phyloP scores from a whole-genome alignment of 2,329 filamentous ascomycete species.

The Pseudogymnoascus sp. region DNA sequence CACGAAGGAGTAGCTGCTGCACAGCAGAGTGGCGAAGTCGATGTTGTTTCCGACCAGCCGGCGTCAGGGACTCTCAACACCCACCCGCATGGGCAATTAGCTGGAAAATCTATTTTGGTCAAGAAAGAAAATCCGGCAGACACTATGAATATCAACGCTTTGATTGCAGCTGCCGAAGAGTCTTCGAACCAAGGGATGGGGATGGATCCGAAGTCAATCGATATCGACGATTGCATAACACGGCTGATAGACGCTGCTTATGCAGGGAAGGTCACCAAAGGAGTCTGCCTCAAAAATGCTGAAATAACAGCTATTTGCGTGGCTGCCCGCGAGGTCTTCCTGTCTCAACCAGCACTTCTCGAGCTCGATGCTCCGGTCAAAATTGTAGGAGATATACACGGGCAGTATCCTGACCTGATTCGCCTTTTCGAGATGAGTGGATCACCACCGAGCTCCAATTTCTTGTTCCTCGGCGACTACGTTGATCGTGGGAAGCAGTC shows the following conservation, averaged over 20 bases:
- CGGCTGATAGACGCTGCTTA: constrained; percentile 90
- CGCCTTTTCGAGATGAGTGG: constrained; percentile 98
- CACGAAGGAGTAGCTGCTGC: constrained; percentile 66
- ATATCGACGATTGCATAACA: constrained; percentile 95
- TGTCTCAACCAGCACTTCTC: constrained; percentile 83
- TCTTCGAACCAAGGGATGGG: constrained; percentile 53
- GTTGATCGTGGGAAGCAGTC: constrained; percentile 95
- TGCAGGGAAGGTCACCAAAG: constrained; percentile 93
- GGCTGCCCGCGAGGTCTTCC: constrained; percentile 76
- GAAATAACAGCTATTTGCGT: constrained; percentile 92
- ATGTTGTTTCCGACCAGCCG: constrained; percentile 85
- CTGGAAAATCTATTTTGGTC: constrained; percentile 86
- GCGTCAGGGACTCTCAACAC: constrained; percentile 57
- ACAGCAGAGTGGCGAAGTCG: constrained; percentile 81
- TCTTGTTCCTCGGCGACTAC: constrained; percentile 90
- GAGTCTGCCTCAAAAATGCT: constrained; percentile 92
- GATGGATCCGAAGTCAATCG: constrained; percentile 87
- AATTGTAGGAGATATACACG: constrained; percentile 94
- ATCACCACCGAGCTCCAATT: constrained; percentile 86
- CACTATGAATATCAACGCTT: constrained; percentile 25
- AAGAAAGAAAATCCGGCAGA: constrained; percentile 57
- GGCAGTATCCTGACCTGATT: constrained; percentile 92
- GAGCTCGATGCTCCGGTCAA: constrained; percentile 94
- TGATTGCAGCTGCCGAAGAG: constrained; percentile 34
- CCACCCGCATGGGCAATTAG: constrained; percentile 53